Evolutionary conservation across 495 filamentous ascomycete genomes (phyloP).

Genomic region (Collariella sp.): DNA sequence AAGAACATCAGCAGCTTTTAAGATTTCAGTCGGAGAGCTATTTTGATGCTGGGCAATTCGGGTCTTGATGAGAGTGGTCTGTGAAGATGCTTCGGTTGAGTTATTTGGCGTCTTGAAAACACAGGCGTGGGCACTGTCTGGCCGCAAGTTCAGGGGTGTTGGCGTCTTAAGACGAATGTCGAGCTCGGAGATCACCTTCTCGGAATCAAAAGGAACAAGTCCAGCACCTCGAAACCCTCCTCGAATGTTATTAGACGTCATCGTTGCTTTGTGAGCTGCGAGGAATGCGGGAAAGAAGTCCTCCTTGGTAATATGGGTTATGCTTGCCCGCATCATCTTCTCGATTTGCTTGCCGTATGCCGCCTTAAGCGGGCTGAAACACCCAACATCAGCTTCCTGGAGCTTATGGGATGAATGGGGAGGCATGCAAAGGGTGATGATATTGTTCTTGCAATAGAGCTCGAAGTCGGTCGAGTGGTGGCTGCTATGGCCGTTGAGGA

Average conservation of each 20-base stretch:
- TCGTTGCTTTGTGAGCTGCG: background rate
- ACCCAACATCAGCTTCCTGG: constrained; percentile 14
- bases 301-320: constrained; percentile 7
- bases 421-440: constrained; percentile 14
- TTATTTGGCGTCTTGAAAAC: constrained; percentile 1
- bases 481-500: constrained; percentile 1
- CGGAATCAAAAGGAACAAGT: constrained; percentile 10
- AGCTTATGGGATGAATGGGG: constrained; percentile 12
- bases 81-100: background rate
- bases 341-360: constrained; percentile 12
- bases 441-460: constrained; percentile 9
- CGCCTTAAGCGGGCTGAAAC: constrained; percentile 3
- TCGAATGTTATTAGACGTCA: background rate
- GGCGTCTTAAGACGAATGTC: background rate
- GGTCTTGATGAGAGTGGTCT: background rate
- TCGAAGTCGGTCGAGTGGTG: constrained; percentile 12
- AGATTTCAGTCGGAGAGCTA: constrained; percentile 3
- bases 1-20: background rate
- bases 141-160: constrained; percentile 1
- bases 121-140: background rate
- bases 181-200: constrained; percentile 12
- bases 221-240: constrained; percentile 8
- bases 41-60: constrained; percentile 1
- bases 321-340: background rate
- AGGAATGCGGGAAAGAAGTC: constrained; percentile 13